phyloP scores from a whole-genome alignment of 495 filamentous ascomycete species.

The Letharia lupina region DNA sequence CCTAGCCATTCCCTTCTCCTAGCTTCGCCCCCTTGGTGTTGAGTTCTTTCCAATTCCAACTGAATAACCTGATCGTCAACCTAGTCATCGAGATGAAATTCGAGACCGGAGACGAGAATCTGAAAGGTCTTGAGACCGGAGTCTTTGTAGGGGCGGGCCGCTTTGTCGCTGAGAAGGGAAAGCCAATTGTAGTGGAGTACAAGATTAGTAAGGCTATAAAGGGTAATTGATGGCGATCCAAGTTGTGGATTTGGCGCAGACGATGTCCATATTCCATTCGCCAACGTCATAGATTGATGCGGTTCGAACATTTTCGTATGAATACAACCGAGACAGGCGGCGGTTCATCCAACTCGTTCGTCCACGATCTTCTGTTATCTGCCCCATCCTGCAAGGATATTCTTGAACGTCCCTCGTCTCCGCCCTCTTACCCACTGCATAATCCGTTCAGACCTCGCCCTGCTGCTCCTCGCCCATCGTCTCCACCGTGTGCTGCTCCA shows the following conservation, averaged over 20 bases:
- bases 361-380: neutral
- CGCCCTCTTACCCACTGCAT: neutral
- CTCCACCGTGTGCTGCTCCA: conserved; percentile 26
- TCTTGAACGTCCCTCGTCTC: neutral
- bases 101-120: conserved; percentile 43
- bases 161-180: conserved; percentile 46
- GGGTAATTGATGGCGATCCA: neutral
- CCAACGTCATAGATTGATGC: neutral
- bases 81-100: conserved; percentile 47
- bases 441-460: conserved; percentile 15
- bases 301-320: neutral
- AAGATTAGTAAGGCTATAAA: conserved; percentile 43
- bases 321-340: neutral
- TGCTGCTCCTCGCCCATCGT: conserved; percentile 22
- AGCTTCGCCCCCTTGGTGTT: neutral
- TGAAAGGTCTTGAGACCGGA: conserved; percentile 44
- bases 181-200: conserved; percentile 50
- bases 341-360: neutral
- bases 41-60: neutral
- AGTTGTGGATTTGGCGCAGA: neutral
- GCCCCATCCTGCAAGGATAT: neutral
- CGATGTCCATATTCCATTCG: neutral
- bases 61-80: neutral
- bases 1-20: neutral
- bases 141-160: conserved; percentile 47